These are phyloP conservation scores for Syzygium aromaticum DNA, from an alignment of 345 rosid species.

Conservation along the genomic window DNA sequence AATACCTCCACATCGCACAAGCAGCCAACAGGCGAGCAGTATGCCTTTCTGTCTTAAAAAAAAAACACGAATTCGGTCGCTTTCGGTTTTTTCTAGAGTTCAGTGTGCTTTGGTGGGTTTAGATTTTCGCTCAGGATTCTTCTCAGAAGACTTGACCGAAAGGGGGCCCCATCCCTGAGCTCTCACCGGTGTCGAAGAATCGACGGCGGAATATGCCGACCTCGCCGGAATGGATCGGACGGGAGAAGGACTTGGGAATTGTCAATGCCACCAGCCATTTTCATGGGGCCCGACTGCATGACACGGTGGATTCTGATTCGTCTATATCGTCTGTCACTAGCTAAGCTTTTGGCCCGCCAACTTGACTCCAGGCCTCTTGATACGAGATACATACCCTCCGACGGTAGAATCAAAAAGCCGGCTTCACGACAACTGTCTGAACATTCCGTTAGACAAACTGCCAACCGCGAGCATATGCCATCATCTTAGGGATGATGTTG, in stretches of 20 bases:
- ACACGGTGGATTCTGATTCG: neutral
- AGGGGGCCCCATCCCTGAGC: neutral
- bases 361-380: neutral
- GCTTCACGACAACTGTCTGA: neutral
- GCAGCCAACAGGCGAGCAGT: neutral
- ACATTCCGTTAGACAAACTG: neutral
- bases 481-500: neutral
- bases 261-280: neutral
- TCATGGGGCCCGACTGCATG: neutral
- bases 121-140: neutral
- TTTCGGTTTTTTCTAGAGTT: neutral
- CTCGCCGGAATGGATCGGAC: neutral
- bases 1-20: neutral
- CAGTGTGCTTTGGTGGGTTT: neutral
- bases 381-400: neutral
- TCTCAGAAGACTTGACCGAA: neutral
- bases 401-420: neutral
- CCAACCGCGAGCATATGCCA: neutral
- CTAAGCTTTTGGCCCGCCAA: neutral
- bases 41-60: neutral
- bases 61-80: neutral
- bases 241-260: neutral
- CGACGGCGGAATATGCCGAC: neutral
- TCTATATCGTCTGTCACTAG: neutral
- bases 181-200: neutral